Evolutionary conservation across 2,329 filamentous ascomycete species (phyloP).

Genomic region (Epichloe festucae): DNA sequence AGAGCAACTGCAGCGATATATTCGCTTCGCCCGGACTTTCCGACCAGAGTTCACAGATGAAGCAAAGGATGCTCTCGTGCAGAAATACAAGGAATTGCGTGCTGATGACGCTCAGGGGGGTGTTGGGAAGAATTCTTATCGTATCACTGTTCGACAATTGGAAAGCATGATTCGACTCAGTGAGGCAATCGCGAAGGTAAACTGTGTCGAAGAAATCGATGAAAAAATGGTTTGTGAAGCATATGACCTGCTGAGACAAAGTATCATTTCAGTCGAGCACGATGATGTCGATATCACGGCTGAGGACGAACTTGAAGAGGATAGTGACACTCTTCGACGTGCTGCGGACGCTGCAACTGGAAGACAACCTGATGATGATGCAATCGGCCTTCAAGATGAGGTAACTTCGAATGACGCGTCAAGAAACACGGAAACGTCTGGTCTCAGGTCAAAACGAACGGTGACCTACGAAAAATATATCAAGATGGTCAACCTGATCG

Average conservation of each 20-base stretch:
- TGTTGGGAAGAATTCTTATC: conserved; percentile 86
- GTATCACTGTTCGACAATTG: conserved; percentile 91
- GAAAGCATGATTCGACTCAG: conserved; percentile 92
- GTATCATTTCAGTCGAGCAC: conserved; percentile 95
- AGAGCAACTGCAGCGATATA: conserved; percentile 92
- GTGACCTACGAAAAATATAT: conserved; percentile 96
- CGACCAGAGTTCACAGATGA: conserved; percentile 83
- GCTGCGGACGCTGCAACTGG: conserved; percentile 27
- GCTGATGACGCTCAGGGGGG: conserved; percentile 94
- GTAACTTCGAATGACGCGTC: conserved; percentile 22
- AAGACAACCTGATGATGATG: conserved; percentile 32
- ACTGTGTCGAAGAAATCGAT: conserved; percentile 84
- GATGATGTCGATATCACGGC: conserved; percentile 94
- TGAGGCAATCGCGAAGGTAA: conserved; percentile 96
- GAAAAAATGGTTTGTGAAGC: conserved; percentile 81
- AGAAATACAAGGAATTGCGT: conserved; percentile 90
- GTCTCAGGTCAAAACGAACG: conserved; percentile 53
- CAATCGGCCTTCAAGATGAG: conserved; percentile 25
- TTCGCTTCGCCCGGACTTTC: conserved; percentile 91
- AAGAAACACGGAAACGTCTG: conserved; percentile 10
- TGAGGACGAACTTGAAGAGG: conserved; percentile 40
- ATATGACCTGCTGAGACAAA: conserved; percentile 80
- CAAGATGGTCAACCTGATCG: conserved; percentile 74
- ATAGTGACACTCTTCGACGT: conserved; percentile 31
- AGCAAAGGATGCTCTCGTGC: conserved; percentile 72